Evolutionary conservation across 75 land plant species (phyloP).

Genomic region (Isoetes taiwanensis): DNA sequence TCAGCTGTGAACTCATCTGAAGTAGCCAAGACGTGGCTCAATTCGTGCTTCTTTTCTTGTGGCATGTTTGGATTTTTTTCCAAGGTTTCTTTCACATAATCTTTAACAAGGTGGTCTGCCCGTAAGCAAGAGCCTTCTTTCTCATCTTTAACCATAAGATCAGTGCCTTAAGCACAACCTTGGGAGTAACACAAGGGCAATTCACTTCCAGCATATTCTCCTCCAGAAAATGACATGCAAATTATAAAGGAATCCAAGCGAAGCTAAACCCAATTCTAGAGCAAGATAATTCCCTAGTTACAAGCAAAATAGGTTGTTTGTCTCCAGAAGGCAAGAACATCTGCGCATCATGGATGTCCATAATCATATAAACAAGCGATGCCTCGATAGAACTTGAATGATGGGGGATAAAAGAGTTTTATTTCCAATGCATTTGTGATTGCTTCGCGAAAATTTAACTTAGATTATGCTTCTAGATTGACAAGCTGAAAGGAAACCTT

Average conservation of each 20-base stretch:
- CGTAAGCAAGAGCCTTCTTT: constrained; percentile 70
- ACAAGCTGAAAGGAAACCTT: too few species aligned
- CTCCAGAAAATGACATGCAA: constrained; percentile 71
- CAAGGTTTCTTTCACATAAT: constrained; percentile 69
- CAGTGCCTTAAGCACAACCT: constrained; percentile 87
- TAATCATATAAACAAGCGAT: constrained; percentile 84
- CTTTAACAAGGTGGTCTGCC: constrained; percentile 92
- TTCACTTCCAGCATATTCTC: constrained; percentile 92
- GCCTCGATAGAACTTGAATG: constrained; percentile 82
- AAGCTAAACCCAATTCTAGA: too few species aligned
- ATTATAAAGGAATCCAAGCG: too few species aligned
- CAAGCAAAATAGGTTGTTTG: constrained; percentile 30
- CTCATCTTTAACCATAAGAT: constrained; percentile 94
- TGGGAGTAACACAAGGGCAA: constrained; percentile 95
- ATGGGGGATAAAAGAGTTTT: constrained; percentile 61
- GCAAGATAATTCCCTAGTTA: too few species aligned
- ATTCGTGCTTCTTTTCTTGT: constrained; percentile 51
- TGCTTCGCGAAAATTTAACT: too few species aligned
- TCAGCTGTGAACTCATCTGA: constrained; percentile 80
- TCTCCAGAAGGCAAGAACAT: constrained; percentile 79
- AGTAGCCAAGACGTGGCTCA: constrained; percentile 58
- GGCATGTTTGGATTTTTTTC: constrained; percentile 54
- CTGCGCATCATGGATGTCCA: constrained; percentile 85
- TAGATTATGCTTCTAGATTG: too few species aligned
- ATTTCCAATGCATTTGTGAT: too few species aligned